These are phyloP conservation scores for Ophiocordyceps sinensis DNA, from an alignment of 2,329 filamentous ascomycete species.

Conservation along the genomic window DNA sequence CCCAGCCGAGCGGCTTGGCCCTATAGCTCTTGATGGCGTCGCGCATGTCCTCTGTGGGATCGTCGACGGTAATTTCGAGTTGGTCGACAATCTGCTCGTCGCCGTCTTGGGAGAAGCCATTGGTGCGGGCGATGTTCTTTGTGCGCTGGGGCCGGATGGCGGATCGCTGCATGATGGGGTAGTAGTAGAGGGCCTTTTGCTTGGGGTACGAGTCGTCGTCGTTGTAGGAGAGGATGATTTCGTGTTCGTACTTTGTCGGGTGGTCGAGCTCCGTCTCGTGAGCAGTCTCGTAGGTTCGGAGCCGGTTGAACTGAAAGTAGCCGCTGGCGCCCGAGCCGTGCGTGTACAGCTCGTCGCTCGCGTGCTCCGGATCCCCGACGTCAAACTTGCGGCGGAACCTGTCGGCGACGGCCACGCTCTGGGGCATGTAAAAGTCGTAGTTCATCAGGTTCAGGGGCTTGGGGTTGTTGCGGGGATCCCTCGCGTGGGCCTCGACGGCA, in stretches of 20 bases:
- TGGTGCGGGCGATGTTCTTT: constrained; percentile 45
- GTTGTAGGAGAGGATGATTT: constrained; percentile 45
- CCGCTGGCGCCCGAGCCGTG: constrained; percentile 28
- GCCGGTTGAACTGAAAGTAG: constrained; percentile 45
- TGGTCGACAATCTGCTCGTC: constrained; percentile 40
- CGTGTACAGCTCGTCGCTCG: constrained; percentile 40
- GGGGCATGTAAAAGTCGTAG: constrained; percentile 52
- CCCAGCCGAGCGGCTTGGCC: constrained; percentile 34
- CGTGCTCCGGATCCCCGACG: constrained; percentile 37
- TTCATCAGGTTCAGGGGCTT: constrained; percentile 44
- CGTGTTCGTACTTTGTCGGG: constrained; percentile 47
- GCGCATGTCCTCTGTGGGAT: constrained; percentile 38
- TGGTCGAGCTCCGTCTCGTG: constrained; percentile 42
- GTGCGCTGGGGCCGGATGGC: constrained; percentile 47
- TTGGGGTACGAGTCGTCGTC: constrained; percentile 34
- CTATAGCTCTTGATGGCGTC: constrained; percentile 38
- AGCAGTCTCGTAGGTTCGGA: constrained; percentile 51
- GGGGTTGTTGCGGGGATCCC: constrained; percentile 40
- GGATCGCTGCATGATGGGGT: constrained; percentile 51
- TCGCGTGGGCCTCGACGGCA: constrained; percentile 37
- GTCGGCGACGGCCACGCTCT: constrained; percentile 29
- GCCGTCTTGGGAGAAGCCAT: constrained; percentile 28
- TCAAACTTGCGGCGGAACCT: constrained; percentile 49
- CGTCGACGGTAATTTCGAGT: constrained; percentile 38
- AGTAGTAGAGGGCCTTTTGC: constrained; percentile 50